Evolutionary conservation across 768 basidiomycete species (phyloP).

Genomic region (Leucosporidium yakuticum): DNA sequence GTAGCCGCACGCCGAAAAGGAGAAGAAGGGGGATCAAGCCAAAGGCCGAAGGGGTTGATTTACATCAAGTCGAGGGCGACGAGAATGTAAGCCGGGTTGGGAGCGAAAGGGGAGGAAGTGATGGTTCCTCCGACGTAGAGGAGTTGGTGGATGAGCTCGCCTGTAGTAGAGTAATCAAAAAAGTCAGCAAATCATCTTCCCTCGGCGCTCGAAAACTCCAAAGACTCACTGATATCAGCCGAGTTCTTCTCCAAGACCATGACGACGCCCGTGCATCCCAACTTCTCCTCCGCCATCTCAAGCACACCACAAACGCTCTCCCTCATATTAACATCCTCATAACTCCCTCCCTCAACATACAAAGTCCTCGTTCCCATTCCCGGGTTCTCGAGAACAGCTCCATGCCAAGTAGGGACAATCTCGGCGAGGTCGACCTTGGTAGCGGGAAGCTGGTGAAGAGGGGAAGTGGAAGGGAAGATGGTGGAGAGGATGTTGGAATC

Average conservation of each 20-base stretch:
- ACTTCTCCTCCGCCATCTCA: conserved; percentile 78
- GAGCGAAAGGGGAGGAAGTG: conserved; percentile 69
- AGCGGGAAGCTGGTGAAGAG: conserved; percentile 25
- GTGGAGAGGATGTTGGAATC: conserved; percentile 18
- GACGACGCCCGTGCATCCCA: conserved; percentile 68
- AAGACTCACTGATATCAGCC: conserved; percentile 51
- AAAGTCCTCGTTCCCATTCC: conserved; percentile 49
- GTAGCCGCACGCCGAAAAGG: too few species aligned
- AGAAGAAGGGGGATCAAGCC: neutral
- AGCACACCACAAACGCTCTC: conserved; percentile 73
- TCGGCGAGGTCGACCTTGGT: conserved; percentile 21
- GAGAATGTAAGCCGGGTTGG: conserved; percentile 70
- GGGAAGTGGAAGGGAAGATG: conserved; percentile 20
- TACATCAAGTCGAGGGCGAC: conserved; percentile 68
- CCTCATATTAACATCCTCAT: conserved; percentile 25
- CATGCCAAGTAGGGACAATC: conserved; percentile 20
- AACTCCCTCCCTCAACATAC: conserved; percentile 72
- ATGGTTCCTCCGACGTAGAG: conserved; percentile 88
- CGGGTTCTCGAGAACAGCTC: conserved; percentile 24
- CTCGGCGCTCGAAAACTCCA: neutral
- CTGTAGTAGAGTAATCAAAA: conserved; percentile 1
- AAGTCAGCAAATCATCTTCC: neutral
- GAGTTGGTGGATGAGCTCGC: conserved; percentile 72
- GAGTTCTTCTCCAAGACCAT: conserved; percentile 70
- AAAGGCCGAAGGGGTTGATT: neutral